Conservation (phyloP, 768 basidiomycete species). For the Auricularia sp. region DNA sequence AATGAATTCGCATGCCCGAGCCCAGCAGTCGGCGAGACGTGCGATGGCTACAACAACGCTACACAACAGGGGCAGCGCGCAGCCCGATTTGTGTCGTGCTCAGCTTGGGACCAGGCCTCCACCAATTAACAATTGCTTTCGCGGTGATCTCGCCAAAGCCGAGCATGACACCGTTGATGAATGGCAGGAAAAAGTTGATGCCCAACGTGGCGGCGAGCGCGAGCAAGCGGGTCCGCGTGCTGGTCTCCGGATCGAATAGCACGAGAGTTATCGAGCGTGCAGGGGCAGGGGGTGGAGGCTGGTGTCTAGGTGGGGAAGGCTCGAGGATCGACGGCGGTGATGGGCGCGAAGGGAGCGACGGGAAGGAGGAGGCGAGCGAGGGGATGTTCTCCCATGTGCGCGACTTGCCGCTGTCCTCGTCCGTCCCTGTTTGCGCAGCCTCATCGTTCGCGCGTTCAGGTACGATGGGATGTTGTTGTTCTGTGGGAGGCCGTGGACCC, state of each 20-base stretch:
- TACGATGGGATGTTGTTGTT: neutral
- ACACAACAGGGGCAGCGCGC: too few relatives aligned
- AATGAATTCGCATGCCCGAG: too few relatives aligned
- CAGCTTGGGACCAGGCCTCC: constrained; percentile 14
- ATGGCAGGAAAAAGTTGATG: constrained; percentile 78
- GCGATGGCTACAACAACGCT: too few relatives aligned
- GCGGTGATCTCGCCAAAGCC: constrained; percentile 93
- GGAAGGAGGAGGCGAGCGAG: constrained; percentile 51
- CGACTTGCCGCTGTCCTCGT: constrained; percentile 3
- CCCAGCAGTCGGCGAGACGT: too few relatives aligned
- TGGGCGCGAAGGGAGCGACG: constrained; percentile 60
- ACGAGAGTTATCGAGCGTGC: constrained; percentile 38
- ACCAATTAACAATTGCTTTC: constrained; percentile 21
- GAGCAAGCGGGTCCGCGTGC: constrained; percentile 53
- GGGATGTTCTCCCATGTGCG: constrained; percentile 49
- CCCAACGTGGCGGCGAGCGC: constrained; percentile 66
- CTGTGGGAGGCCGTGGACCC: neutral
- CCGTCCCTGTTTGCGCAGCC: neutral
- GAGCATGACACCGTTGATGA: constrained; percentile 91
- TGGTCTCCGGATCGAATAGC: constrained; percentile 60
- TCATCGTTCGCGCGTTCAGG: neutral
- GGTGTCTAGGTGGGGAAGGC: constrained; percentile 4
- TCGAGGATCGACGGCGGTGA: constrained; percentile 6
- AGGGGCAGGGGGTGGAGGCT: neutral
- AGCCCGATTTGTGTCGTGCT: too few relatives aligned